These are phyloP conservation scores for Penicillium rolfsii DNA, from an alignment of 2,329 filamentous ascomycete species.

Conservation along the genomic window DNA sequence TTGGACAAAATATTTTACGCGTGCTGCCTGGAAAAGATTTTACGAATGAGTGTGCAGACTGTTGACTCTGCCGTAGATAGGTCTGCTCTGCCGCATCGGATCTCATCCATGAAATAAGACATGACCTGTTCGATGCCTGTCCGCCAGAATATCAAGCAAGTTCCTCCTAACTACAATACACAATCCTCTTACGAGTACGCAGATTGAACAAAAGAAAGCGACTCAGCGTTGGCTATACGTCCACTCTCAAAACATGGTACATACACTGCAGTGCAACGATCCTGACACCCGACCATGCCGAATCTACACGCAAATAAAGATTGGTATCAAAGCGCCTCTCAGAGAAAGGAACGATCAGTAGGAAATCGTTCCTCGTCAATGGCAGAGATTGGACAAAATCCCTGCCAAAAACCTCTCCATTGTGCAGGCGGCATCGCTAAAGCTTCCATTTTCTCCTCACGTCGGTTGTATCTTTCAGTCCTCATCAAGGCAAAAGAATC, in stretches of 20 bases:
- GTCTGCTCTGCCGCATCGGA: neutral
- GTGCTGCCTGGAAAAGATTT: neutral
- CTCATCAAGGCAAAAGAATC: constrained; percentile 8
- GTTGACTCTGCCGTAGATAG: neutral
- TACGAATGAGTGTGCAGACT: neutral
- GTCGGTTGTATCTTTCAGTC: constrained; percentile 9
- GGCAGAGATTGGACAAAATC: constrained; percentile 1
- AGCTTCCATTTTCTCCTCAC: constrained; percentile 7
- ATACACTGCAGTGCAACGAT: constrained; percentile 26
- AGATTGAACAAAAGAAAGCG: constrained; percentile 23
- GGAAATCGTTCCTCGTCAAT: constrained; percentile 13
- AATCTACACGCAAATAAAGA: constrained; percentile 24
- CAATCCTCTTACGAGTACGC: neutral
- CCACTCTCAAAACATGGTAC: constrained; percentile 32
- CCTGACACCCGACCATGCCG: constrained; percentile 22
- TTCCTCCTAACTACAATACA: neutral
- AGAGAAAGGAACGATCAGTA: constrained; percentile 10
- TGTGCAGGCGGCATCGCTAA: constrained; percentile 13
- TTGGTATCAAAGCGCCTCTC: constrained; percentile 33
- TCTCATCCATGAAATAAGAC: neutral
- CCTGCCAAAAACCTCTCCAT: constrained; percentile 6
- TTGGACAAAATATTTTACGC: neutral
- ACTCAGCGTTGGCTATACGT: constrained; percentile 28
- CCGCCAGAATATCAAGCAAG: neutral
- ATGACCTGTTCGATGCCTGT: neutral